phyloP scores from a whole-genome alignment of 2,329 filamentous ascomycete species.

The Aspergillus alliaceus region DNA sequence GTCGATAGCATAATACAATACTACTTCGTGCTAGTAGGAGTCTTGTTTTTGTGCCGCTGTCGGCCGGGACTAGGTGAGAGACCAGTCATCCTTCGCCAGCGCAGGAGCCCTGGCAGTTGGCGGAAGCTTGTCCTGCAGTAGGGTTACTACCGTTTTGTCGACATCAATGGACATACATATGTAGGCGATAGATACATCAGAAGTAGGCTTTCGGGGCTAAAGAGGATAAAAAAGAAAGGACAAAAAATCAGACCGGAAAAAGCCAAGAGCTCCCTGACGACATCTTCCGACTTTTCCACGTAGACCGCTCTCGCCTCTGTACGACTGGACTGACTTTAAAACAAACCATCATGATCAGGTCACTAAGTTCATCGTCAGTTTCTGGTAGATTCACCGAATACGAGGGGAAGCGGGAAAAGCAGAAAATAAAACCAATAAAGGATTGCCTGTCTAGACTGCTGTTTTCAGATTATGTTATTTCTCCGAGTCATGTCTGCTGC shows the following conservation, averaged over 20 bases:
- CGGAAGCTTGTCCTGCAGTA: conserved; percentile 11
- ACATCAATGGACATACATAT: neutral
- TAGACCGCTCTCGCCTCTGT: neutral
- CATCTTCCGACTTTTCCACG: neutral
- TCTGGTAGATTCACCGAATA: neutral
- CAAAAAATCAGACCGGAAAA: neutral
- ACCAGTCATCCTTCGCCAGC: conserved; percentile 15
- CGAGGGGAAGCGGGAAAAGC: neutral
- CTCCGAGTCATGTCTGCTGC: neutral
- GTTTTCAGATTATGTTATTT: neutral
- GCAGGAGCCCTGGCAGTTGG: conserved; percentile 6
- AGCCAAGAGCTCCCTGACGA: neutral
- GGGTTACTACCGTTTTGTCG: neutral
- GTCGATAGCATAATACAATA: too few relatives aligned
- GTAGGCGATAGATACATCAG: neutral
- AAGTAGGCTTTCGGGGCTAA: neutral
- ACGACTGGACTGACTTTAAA: neutral
- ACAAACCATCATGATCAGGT: neutral
- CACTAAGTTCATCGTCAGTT: too few relatives aligned
- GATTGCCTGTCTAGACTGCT: too few relatives aligned
- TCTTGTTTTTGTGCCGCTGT: neutral
- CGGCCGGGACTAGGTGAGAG: neutral
- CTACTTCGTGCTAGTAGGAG: neutral
- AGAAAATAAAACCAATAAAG: too few relatives aligned
- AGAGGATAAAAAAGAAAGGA: neutral